These are phyloP conservation scores for Arabidopsis suecica DNA, from an alignment of 345 rosid genomes.

Conservation along the genomic window DNA sequence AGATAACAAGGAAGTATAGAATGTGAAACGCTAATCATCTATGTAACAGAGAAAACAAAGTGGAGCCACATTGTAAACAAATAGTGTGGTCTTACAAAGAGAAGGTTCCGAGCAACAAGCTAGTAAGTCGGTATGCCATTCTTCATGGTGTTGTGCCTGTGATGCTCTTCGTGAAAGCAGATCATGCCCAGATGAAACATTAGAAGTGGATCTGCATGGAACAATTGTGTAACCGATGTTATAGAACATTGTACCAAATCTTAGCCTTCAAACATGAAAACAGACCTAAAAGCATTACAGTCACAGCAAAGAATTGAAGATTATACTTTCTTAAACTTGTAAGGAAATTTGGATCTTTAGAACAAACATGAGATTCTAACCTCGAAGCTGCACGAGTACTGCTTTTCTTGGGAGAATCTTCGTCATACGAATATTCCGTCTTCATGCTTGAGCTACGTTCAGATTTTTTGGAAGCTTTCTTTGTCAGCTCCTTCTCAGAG, in stretches of 20 bases:
- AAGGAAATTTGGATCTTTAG: neutral
- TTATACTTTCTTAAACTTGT: neutral
- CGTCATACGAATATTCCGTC: slow-evolving; percentile 53
- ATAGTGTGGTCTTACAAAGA: slow-evolving; percentile 65
- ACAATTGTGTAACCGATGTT: slow-evolving; percentile 18
- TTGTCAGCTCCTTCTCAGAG: slow-evolving; percentile 53
- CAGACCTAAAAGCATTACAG: neutral
- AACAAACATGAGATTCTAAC: slow-evolving; percentile 47
- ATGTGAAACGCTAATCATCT: neutral
- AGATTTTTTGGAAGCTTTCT: slow-evolving; percentile 58
- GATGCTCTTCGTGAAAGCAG: slow-evolving; percentile 65
- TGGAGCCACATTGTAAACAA: slow-evolving; percentile 16
- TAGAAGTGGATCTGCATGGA: slow-evolving; percentile 69
- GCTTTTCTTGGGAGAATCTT: slow-evolving; percentile 56
- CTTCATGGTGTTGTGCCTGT: slow-evolving; percentile 60
- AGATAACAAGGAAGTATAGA: slow-evolving; percentile 10
- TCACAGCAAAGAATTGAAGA: slow-evolving; percentile 13
- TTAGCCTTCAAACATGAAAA: slow-evolving; percentile 10
- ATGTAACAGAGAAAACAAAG: slow-evolving; percentile 5
- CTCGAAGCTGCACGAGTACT: slow-evolving; percentile 63
- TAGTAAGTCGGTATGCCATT: slow-evolving; percentile 93
- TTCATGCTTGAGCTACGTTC: slow-evolving; percentile 53
- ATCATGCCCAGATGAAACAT: slow-evolving; percentile 75
- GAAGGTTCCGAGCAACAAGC: slow-evolving; percentile 96
- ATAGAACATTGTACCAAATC: slow-evolving; percentile 19